Conservation (phyloP, 2,329 filamentous ascomycete species). For the Amesomyces nigricolor region DNA sequence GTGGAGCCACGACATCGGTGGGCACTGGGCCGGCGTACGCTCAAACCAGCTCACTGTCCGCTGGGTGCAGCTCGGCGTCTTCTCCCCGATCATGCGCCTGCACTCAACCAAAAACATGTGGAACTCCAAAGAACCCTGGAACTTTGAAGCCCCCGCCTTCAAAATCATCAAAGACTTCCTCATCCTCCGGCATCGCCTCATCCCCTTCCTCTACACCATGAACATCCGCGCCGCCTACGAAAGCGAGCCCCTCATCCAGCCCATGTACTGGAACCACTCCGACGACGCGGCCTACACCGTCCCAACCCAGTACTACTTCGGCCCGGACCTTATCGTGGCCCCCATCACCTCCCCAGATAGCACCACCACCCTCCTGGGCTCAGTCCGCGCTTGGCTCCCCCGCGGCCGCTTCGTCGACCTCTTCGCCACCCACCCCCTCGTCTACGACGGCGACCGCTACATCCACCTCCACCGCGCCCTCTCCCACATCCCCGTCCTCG, state of each 20-base stretch:
- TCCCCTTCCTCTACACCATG: constrained; percentile 57
- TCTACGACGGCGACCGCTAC: constrained; percentile 52
- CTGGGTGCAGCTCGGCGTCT: constrained; percentile 58
- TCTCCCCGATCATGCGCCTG: constrained; percentile 55
- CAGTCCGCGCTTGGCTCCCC: constrained; percentile 52
- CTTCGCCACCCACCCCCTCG: constrained; percentile 40
- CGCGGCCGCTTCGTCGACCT: constrained; percentile 51
- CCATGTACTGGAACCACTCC: constrained; percentile 58
- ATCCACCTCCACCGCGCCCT: constrained; percentile 48
- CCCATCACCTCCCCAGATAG: constrained; percentile 51
- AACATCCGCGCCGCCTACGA: constrained; percentile 42
- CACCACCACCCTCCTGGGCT: constrained; percentile 40
- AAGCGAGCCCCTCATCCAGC: constrained; percentile 50
- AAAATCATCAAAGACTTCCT: constrained; percentile 45
- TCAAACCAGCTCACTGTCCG: constrained; percentile 54
- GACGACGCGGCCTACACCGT: constrained; percentile 47
- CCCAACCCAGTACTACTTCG: constrained; percentile 56
- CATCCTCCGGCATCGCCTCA: constrained; percentile 50
- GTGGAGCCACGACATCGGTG: constrained; percentile 66
- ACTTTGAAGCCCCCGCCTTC: constrained; percentile 42
- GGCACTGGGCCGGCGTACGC: constrained; percentile 50
- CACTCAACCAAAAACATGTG: constrained; percentile 55
- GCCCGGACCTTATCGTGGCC: constrained; percentile 48
- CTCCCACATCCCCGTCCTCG: constrained; percentile 47
- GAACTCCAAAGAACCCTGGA: constrained; percentile 59